Base-by-base conservation (phyloP, 78 protist genomes). In the Pigoraptor vietnamica region DNA sequence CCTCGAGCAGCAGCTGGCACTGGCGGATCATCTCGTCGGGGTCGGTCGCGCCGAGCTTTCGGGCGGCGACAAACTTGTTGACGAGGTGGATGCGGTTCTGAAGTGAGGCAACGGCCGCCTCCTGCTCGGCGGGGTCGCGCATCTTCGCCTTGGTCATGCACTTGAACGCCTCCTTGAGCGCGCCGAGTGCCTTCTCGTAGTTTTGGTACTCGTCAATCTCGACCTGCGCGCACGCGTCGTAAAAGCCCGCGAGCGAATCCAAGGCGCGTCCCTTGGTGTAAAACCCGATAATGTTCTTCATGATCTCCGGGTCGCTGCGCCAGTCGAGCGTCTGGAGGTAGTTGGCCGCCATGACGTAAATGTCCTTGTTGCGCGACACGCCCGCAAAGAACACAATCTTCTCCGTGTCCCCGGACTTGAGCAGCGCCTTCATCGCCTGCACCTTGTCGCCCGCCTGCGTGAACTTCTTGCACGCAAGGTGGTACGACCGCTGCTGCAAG, bases 171-270 rank as follows among this genome's bases (percentile, higher is more conserved):
- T 96, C 97, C 21, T 29, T 67, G 87, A 96, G 84, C 10, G 98
- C 97, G 6, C n/a, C 93, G 37, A 93, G 94, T 0, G 95, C 95
- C 92, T 96, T 94, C 23, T 94, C 97, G 92, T 96, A 97, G 93
- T 95, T 94, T 24, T 93, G 90, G 93, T 92, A 95, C 92, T 97
- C 98, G 91, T 97, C 98, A 29, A 97, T 95, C 39, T 97, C 96
- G 0, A 93, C 90, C 87, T 91, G 95, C 24, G 96, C 90, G 40
- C 96, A 94, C 10, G 95, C 56, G n/a, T 96, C 97, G 95, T 91
- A 97, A 92, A 96, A 96, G 37, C 39, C 23, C 39, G 95, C 93
- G 37, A 97, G 96, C 34, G 88, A 81, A 21, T 94, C 95, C 37
- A 24, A 36, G 37, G 97, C 96, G 32, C 92, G 94, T 37, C 97